A percentile compares a stretch with the other conserved stretches of the same genome.
Evolutionary conservation across 805 yeast species (phyloP).

Genomic region (Yamadazyma akitaensis): DNA sequence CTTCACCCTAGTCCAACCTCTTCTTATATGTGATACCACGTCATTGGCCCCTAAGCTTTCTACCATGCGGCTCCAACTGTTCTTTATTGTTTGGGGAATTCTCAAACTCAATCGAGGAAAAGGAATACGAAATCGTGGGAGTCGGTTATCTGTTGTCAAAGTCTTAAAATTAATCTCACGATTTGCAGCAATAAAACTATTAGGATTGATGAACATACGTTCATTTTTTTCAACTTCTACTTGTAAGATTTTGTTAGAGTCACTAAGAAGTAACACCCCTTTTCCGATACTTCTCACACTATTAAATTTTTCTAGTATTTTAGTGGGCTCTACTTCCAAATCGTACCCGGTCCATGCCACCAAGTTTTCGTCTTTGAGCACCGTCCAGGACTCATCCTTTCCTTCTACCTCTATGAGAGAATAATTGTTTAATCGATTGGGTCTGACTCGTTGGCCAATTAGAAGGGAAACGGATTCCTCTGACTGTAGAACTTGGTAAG

Average conservation of each 20-base stretch:
- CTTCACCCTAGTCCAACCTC: conserved; percentile 1
- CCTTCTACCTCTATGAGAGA: conserved; percentile 35
- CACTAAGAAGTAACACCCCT: conserved; percentile 39
- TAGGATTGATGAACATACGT: conserved; percentile 35
- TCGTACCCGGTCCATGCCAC: conserved; percentile 49
- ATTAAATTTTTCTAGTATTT: conserved; percentile 19
- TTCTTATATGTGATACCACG: not conserved
- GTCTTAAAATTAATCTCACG: conserved; percentile 2
- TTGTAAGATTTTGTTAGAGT: conserved; percentile 38
- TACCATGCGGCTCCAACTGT: not conserved
- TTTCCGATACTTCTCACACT: conserved; percentile 31
- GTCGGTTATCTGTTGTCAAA: conserved; percentile 3
- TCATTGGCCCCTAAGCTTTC: not conserved
- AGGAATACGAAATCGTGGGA: conserved; percentile 2
- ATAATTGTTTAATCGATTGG: conserved; percentile 25
- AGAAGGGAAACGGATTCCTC: conserved; percentile 19
- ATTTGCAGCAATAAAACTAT: conserved; percentile 37
- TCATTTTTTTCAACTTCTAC: conserved; percentile 35
- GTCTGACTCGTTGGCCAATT: conserved; percentile 26
- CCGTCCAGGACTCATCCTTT: conserved; percentile 41
- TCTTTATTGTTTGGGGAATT: not conserved
- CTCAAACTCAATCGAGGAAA: not conserved
- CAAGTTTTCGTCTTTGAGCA: conserved; percentile 32
- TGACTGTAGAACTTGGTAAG: conserved; percentile 14
- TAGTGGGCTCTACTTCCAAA: conserved; percentile 20